Evolutionary conservation across 371 early-diverging fungal species (phyloP).

Genomic region (Apophysomyces sp.): DNA sequence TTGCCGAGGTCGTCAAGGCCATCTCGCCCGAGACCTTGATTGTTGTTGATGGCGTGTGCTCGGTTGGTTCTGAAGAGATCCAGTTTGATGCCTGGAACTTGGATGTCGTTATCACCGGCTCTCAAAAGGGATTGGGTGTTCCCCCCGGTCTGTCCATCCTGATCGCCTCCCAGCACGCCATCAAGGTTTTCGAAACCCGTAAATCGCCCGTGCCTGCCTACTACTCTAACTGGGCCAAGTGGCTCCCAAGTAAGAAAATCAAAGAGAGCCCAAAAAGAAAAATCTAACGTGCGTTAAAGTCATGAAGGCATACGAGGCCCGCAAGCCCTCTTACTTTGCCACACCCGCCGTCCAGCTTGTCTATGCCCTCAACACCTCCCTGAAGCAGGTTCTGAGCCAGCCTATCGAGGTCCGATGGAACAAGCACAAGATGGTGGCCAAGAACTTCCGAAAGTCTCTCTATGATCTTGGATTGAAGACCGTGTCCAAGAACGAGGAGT

Average conservation of each 20-base stretch:
- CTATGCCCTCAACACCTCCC: slow-evolving; percentile 83
- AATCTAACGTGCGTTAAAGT: no score
- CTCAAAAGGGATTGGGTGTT: slow-evolving; percentile 94
- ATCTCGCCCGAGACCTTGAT: slow-evolving; percentile 88
- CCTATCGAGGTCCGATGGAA: slow-evolving; percentile 72
- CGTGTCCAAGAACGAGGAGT: slow-evolving; percentile 60
- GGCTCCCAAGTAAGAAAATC: slow-evolving; percentile 80
- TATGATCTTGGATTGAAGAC: slow-evolving; percentile 76
- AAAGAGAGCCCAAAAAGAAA: not conserved
- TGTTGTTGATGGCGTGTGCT: slow-evolving; percentile 95
- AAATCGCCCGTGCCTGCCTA: slow-evolving; percentile 71
- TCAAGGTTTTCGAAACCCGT: slow-evolving; percentile 69
- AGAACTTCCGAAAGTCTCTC: slow-evolving; percentile 71
- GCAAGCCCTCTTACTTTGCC: slow-evolving; percentile 93
- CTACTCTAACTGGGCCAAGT: slow-evolving; percentile 82
- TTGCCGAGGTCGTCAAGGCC: slow-evolving; percentile 73
- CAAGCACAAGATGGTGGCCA: slow-evolving; percentile 69
- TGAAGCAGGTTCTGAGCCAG: slow-evolving; percentile 73
- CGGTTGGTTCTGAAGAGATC: slow-evolving; percentile 92
- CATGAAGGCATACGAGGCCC: slow-evolving; percentile 92
- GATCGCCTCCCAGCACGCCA: slow-evolving; percentile 74
- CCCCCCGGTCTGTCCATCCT: slow-evolving; percentile 88
- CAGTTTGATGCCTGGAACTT: slow-evolving; percentile 91
- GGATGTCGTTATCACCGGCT: slow-evolving; percentile 88
- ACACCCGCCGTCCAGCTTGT: slow-evolving; percentile 97